Percentiles rank a stretch among this genome's conserved stretches.
phyloP scores from a whole-genome alignment of 129 eudicot genomes.

The Centrapalus pauciflorus region DNA sequence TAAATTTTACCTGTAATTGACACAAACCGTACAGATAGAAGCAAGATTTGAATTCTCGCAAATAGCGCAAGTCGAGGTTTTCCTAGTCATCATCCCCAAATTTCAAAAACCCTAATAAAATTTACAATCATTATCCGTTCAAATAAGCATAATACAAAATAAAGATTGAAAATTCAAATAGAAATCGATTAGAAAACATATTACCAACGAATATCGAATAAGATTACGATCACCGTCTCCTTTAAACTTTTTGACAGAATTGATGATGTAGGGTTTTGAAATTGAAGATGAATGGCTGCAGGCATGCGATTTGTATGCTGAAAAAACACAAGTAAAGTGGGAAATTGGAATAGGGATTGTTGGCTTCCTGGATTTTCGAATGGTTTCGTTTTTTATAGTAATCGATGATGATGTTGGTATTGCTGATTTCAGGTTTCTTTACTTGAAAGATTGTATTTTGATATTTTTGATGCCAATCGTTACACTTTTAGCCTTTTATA shows the following conservation, averaged over 20 bases:
- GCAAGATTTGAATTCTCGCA: constrained; percentile 80
- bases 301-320: constrained; percentile 5
- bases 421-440: not conserved
- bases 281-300: constrained; percentile 15
- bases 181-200: not conserved
- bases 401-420: not conserved
- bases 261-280: constrained; percentile 24
- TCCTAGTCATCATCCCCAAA: constrained; percentile 40
- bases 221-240: not conserved
- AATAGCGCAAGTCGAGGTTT: constrained; percentile 50
- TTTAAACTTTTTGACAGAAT: not conserved
- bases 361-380: not conserved
- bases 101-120: constrained; percentile 21
- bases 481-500: too few species aligned
- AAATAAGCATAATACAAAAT: not conserved
- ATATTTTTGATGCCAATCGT: too few species aligned
- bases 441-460: not conserved
- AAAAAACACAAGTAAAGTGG: not conserved
- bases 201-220: not conserved
- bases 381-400: not conserved
- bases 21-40: constrained; percentile 69
- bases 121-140: not conserved
- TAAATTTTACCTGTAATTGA: constrained; percentile 62
- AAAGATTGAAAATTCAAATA: not conserved
- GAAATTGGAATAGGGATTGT: too few species aligned